Conservation (phyloP, 331 rosid genomes). For the Saraca asoca region DNA sequence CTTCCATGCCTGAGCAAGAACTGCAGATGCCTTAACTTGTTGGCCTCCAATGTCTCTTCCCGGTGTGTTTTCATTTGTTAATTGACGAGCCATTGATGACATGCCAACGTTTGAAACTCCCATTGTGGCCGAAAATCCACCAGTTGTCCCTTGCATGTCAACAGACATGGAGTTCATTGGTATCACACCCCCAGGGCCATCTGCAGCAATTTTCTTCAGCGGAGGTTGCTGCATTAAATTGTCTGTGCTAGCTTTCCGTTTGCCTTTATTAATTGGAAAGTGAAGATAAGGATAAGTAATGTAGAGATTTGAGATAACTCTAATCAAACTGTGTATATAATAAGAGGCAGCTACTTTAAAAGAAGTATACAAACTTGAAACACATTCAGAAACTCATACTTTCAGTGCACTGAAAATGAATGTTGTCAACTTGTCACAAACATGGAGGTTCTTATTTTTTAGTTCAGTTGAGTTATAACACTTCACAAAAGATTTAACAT, state of each 20-base stretch:
- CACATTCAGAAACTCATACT: conserved; percentile 19
- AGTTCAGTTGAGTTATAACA: conserved; percentile 2
- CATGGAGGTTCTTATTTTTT: neutral
- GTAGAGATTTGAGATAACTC: neutral
- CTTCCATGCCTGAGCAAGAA: conserved; percentile 86
- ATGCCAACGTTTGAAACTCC: conserved; percentile 43
- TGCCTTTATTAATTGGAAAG: conserved; percentile 50
- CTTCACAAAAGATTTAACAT: no score
- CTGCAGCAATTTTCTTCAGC: conserved; percentile 62
- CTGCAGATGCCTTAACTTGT: conserved; percentile 47
- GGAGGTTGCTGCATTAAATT: conserved; percentile 73
- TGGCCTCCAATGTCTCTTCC: conserved; percentile 56
- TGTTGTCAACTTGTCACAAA: neutral
- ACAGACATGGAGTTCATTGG: conserved; percentile 80
- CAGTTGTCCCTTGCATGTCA: conserved; percentile 61
- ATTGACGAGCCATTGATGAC: conserved; percentile 47
- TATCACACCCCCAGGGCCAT: conserved; percentile 51
- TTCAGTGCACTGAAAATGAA: neutral
- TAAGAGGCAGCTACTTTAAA: neutral
- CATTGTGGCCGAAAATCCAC: conserved; percentile 50
- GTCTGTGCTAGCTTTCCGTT: conserved; percentile 76
- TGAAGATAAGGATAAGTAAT: conserved; percentile 17
- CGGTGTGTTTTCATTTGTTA: conserved; percentile 43
- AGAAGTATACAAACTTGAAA: neutral
- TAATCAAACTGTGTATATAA: neutral